Evolutionary conservation across 371 early-diverging fungal genomes (phyloP), one percentile per base, ranked within the genome.

Genomic region (Mortierella sp.): DNA sequence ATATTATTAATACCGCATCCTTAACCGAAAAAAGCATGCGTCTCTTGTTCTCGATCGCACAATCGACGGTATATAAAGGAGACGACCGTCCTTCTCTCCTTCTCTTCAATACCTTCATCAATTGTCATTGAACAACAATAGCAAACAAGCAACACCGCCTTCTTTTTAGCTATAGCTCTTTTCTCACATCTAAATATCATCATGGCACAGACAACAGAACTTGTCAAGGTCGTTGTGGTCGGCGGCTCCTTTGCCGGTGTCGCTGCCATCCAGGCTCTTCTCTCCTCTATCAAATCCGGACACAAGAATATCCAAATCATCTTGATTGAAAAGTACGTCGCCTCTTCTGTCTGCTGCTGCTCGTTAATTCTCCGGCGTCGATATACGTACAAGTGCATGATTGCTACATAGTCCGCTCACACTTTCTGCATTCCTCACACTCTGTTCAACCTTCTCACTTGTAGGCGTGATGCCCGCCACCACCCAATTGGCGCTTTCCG

Each of bases 161-260:
- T 19, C 66, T 29, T 26, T 41, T 39, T 14, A 2, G 9, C 19
- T 31, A 52, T 11, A 52, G n/a, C 52, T n/a, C n/a, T n/a, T n/a
- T n/a, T n/a, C n/a, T n/a, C n/a, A n/a, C n/a, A n/a, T n/a, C n/a
- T n/a, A n/a, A n/a, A n/a, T n/a, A n/a, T 14, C 22, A 61, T 4
- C 22, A 61, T 61, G 61, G 61, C 37, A 34, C 61, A 37, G 22
- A 63, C 53, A 47, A 67, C 53, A 10, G 45, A 67, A 37, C 77
- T 52, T 14, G 43, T 70, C 64, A 78, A 74, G 50, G 75, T 88
- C 14, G 75, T 88, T 48, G 81, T 88, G n/a, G 78, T 88, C 45
- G 89, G 89, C 14, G 89, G 89, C 4, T 85, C 89, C n/a, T 89
- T 82, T 69, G 89, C 86, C 8, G 89, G 89, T 6, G 76, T 88